A percentile compares a stretch with the other conserved stretches of the same genome.
Evolutionary conservation across 148 eudicot genomes (phyloP).

Genomic region (Dianthus caryophyllus): DNA sequence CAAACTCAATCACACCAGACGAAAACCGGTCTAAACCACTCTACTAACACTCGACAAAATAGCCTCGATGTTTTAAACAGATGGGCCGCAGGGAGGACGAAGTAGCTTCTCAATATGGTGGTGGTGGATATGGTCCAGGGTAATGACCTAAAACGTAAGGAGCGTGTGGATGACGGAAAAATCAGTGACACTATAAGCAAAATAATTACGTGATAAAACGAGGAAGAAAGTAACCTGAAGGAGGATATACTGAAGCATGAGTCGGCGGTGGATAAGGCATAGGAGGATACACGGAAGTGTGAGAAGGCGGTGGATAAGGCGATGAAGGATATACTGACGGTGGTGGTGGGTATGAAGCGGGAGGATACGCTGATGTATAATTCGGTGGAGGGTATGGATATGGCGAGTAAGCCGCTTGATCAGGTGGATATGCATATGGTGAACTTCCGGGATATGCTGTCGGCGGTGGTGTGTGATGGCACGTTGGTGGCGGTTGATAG

Average conservation of each 20-base stretch:
- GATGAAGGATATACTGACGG: constrained; percentile 38
- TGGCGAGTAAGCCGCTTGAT: constrained; percentile 38
- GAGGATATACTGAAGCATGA: constrained; percentile 17
- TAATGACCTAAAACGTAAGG: constrained; percentile 30
- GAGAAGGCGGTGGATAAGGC: constrained; percentile 34
- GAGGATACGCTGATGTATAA: constrained; percentile 36
- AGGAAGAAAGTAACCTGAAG: constrained; percentile 20
- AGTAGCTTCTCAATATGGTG: constrained; percentile 37
- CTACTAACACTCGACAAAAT: no score
- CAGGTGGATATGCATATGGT: constrained; percentile 40
- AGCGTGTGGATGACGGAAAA: not conserved
- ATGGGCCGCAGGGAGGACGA: not conserved
- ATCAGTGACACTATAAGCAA: not conserved
- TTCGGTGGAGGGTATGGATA: constrained; percentile 37
- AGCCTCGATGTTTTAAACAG: constrained; percentile 7
- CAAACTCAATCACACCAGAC: not conserved
- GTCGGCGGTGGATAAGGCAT: constrained; percentile 23
- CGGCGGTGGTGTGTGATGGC: constrained; percentile 23
- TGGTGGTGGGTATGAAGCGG: constrained; percentile 35
- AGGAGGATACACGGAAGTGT: constrained; percentile 33
- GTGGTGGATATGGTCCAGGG: constrained; percentile 45
- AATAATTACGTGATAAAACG: not conserved
- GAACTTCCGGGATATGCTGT: constrained; percentile 33
- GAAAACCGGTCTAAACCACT: not conserved
- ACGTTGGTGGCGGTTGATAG: constrained; percentile 25